Conservation (phyloP, 2,329 filamentous ascomycete species). For the Blumeriella jaapii region DNA sequence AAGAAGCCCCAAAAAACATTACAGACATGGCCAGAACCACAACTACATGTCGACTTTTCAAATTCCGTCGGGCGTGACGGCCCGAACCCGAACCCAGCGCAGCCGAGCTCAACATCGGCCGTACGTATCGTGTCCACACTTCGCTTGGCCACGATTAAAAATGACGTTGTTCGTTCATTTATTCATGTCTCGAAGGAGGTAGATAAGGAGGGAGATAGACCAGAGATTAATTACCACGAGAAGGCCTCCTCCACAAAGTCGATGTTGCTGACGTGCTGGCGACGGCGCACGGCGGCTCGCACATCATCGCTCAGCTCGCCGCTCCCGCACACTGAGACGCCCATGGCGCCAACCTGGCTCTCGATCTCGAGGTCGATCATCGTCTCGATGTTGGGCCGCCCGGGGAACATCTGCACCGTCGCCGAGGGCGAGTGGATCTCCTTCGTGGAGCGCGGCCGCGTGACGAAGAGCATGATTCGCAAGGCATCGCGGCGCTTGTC, state of each 20-base stretch:
- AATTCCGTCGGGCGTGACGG: no score
- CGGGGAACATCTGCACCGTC: constrained; percentile 77
- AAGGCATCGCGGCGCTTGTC: constrained; percentile 62
- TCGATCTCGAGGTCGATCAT: constrained; percentile 64
- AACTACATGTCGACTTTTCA: no score
- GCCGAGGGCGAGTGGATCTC: constrained; percentile 69
- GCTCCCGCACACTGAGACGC: constrained; percentile 63
- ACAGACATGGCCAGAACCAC: no score
- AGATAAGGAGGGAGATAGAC: no score
- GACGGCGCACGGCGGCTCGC: constrained; percentile 50
- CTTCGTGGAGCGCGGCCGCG: constrained; percentile 61
- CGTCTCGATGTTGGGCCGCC: constrained; percentile 62
- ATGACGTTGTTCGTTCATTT: no score
- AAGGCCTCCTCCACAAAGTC: constrained; percentile 77
- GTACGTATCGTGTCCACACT: no score
- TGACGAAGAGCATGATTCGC: constrained; percentile 69
- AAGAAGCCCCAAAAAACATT: no score
- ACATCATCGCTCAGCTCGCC: constrained; percentile 68
- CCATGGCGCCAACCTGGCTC: constrained; percentile 62
- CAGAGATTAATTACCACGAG: constrained; percentile 50
- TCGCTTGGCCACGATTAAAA: no score
- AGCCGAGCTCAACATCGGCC: no score
- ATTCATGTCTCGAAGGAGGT: no score
- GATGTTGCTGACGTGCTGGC: constrained; percentile 53
- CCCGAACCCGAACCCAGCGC: no score